Evolutionary conservation across 2,329 filamentous ascomycete genomes (phyloP).

Genomic region (Dichotomopilus funicola): DNA sequence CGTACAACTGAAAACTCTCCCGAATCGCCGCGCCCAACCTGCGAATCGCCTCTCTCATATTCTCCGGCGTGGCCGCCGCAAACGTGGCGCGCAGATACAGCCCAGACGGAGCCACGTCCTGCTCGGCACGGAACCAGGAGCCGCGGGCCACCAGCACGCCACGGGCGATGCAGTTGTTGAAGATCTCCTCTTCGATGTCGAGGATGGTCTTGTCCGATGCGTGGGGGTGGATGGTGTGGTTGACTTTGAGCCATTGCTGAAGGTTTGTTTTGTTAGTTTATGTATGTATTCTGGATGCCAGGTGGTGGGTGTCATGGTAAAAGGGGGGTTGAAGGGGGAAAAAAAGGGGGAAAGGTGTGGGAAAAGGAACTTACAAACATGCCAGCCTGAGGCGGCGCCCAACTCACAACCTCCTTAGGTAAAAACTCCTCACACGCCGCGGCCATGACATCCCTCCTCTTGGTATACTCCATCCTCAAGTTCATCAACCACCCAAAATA

Average conservation of each 20-base stretch:
- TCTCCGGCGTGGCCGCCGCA: slow-evolving; percentile 66
- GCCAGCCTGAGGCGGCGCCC: slow-evolving; percentile 73
- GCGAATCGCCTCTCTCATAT: slow-evolving; percentile 65
- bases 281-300: neutral
- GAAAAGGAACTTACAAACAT: slow-evolving; percentile 72
- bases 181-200: slow-evolving; percentile 80
- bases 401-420: slow-evolving; percentile 67
- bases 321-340: neutral
- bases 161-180: slow-evolving; percentile 65
- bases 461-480: slow-evolving; percentile 73
- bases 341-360: neutral
- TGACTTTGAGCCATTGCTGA: slow-evolving; percentile 66
- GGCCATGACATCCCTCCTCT: slow-evolving; percentile 68
- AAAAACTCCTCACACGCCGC: slow-evolving; percentile 73
- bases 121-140: slow-evolving; percentile 84
- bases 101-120: slow-evolving; percentile 49
- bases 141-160: slow-evolving; percentile 78
- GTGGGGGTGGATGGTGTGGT: slow-evolving; percentile 60
- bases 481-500: slow-evolving; percentile 87
- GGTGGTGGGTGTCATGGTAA: neutral
- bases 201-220: slow-evolving; percentile 46
- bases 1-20: slow-evolving; percentile 39
- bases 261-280: neutral
- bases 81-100: slow-evolving; percentile 89
- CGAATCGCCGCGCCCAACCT: slow-evolving; percentile 71